phyloP scores from a whole-genome alignment of 2,329 filamentous ascomycete genomes.

The Aspergillus caelatus region DNA sequence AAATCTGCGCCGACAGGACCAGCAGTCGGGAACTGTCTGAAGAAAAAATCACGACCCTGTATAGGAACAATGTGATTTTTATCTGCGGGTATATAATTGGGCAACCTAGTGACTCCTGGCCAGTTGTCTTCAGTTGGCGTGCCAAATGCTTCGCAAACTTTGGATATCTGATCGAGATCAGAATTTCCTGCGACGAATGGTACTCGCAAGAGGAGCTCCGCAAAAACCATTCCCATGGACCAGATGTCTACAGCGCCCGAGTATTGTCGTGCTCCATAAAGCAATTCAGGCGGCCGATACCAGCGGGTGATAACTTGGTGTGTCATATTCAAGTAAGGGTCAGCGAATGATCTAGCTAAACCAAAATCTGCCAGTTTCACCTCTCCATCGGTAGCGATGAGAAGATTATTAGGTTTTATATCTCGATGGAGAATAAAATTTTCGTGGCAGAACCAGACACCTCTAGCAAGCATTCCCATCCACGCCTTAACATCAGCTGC shows the following conservation, averaged over 20 bases:
- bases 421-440: conserved; percentile 93
- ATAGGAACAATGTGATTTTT: conserved; percentile 58
- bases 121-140: conserved; percentile 93
- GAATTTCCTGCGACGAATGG: conserved; percentile 83
- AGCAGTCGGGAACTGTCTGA: conserved; percentile 75
- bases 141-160: conserved; percentile 83
- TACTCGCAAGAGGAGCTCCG: conserved; percentile 80
- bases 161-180: conserved; percentile 81
- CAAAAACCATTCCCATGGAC: conserved; percentile 91
- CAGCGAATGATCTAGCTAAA: conserved; percentile 84
- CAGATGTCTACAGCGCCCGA: conserved; percentile 90
- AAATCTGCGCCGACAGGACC: conserved; percentile 84
- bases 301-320: conserved; percentile 93
- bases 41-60: conserved; percentile 71
- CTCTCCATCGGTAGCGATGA: conserved; percentile 89
- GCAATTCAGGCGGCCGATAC: conserved; percentile 92
- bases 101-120: conserved; percentile 83
- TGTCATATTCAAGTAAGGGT: conserved; percentile 88
- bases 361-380: conserved; percentile 98
- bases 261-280: conserved; percentile 89
- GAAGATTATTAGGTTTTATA: conserved; percentile 97
- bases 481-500: conserved; percentile 93
- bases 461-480: conserved; percentile 96
- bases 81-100: conserved; percentile 75
- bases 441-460: conserved; percentile 95